Conservation (phyloP, 2,329 filamentous ascomycete genomes). For the Diaporthe velutina region DNA sequence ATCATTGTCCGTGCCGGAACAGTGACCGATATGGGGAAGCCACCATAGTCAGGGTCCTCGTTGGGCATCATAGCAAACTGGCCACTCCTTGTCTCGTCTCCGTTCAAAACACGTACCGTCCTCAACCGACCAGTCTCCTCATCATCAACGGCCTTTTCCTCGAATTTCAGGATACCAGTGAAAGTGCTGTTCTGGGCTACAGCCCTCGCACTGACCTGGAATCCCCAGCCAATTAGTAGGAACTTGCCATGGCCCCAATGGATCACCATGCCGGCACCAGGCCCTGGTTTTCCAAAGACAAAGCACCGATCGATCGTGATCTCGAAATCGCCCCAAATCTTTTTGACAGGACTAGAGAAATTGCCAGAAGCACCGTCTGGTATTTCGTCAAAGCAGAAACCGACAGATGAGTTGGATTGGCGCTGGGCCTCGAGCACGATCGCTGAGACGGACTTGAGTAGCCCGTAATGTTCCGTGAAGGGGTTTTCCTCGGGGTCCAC, state of each 20-base stretch:
- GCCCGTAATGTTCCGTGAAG: neutral
- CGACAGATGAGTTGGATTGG: neutral
- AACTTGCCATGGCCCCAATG: conserved; percentile 44
- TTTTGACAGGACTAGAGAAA: neutral
- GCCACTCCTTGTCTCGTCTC: conserved; percentile 59
- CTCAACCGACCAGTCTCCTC: conserved; percentile 49
- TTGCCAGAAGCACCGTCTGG: neutral
- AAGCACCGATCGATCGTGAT: conserved; percentile 49
- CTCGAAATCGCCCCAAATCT: conserved; percentile 47
- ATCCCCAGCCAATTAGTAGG: conserved; percentile 46
- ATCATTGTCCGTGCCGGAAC: conserved; percentile 65
- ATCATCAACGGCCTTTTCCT: conserved; percentile 47
- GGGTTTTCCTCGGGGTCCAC: neutral
- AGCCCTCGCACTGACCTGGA: conserved; percentile 44
- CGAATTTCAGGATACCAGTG: conserved; percentile 44
- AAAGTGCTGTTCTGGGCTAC: conserved; percentile 41
- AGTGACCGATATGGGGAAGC: conserved; percentile 67
- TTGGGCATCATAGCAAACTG: conserved; percentile 67
- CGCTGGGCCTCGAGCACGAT: conserved; percentile 18
- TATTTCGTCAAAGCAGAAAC: conserved; percentile 14
- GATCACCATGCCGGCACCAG: conserved; percentile 48
- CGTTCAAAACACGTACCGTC: conserved; percentile 52
- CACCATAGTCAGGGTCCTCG: conserved; percentile 67
- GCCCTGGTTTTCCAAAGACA: conserved; percentile 49
- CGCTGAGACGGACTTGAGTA: conserved; percentile 12